Percentiles rank a stretch among this genome's conserved stretches.
Evolutionary conservation across 2,329 filamentous ascomycete genomes (phyloP).

Genomic region (Fusarium euwallaceae): DNA sequence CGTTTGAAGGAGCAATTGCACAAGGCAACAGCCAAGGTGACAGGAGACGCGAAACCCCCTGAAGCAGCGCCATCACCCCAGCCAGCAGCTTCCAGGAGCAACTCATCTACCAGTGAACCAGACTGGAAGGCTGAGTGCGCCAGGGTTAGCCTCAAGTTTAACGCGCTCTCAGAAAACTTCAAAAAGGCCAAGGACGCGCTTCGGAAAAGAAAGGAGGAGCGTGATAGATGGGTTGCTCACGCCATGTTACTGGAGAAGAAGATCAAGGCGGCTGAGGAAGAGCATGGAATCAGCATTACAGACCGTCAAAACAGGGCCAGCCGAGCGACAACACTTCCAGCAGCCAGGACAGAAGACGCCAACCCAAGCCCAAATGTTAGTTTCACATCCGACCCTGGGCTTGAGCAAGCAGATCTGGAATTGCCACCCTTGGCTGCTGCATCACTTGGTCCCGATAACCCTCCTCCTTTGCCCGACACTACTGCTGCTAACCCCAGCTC

Average conservation of each 20-base stretch:
- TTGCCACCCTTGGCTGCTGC: conserved; percentile 44
- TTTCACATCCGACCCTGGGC: conserved; percentile 40
- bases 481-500: conserved; percentile 32
- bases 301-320: conserved; percentile 31
- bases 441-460: conserved; percentile 28
- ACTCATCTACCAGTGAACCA: conserved; percentile 18
- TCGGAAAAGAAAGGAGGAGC: conserved; percentile 57
- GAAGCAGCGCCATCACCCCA: neutral
- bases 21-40: conserved; percentile 11
- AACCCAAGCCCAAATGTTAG: conserved; percentile 33
- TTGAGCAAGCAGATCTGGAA: conserved; percentile 46
- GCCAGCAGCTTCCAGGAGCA: conserved; percentile 3
- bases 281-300: conserved; percentile 51
- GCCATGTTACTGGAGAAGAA: conserved; percentile 59
- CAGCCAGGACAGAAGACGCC: conserved; percentile 13
- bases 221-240: conserved; percentile 61
- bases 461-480: conserved; percentile 9
- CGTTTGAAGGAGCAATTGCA: conserved; percentile 34
- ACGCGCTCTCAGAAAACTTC: conserved; percentile 57
- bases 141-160: conserved; percentile 57
- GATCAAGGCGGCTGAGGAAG: conserved; percentile 58
- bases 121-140: conserved; percentile 51
- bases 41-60: neutral
- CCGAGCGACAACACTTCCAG: conserved; percentile 22
- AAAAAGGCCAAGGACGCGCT: conserved; percentile 56